Evolutionary conservation across 31 red algal genomes (phyloP).

Genomic region (Odonthalia washingtoniensis): DNA sequence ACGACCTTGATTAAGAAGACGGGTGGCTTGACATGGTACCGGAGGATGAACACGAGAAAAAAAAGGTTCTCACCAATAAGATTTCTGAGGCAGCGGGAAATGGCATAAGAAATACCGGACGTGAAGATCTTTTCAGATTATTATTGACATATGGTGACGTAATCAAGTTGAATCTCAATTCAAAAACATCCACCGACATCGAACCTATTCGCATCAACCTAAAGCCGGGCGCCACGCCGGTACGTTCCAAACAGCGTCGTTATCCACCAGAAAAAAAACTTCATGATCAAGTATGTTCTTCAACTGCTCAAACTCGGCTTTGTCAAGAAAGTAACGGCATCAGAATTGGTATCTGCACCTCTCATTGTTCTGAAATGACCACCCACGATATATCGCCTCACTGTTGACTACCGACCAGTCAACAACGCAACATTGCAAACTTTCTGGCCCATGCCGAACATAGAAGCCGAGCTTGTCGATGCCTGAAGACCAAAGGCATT

Average conservation of each 20-base stretch:
- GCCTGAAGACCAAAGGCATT: neutral
- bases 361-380: too few relatives aligned
- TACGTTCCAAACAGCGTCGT: constrained; percentile 44
- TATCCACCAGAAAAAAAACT: too few relatives aligned
- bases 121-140: neutral
- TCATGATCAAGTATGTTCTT: constrained; percentile 43
- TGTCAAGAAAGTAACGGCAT: constrained; percentile 26
- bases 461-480: constrained; percentile 14
- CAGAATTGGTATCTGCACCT: constrained; percentile 42
- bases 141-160: constrained; percentile 6
- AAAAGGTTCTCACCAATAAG: too few relatives aligned
- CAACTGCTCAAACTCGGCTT: constrained; percentile 46
- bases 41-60: neutral
- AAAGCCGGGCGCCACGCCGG: constrained; percentile 40
- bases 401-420: too few relatives aligned
- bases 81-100: too few relatives aligned
- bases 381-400: too few relatives aligned
- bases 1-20: constrained; percentile 11
- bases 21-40: constrained; percentile 39
- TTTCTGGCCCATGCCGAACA: constrained; percentile 19
- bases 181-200: constrained; percentile 28
- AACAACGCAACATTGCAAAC: too few relatives aligned
- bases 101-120: neutral
- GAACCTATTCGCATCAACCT: constrained; percentile 47
- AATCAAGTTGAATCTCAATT: constrained; percentile 40